These are phyloP conservation scores for Nemophila menziesii DNA, from an alignment of 257 asterid species.

Conservation along the genomic window DNA sequence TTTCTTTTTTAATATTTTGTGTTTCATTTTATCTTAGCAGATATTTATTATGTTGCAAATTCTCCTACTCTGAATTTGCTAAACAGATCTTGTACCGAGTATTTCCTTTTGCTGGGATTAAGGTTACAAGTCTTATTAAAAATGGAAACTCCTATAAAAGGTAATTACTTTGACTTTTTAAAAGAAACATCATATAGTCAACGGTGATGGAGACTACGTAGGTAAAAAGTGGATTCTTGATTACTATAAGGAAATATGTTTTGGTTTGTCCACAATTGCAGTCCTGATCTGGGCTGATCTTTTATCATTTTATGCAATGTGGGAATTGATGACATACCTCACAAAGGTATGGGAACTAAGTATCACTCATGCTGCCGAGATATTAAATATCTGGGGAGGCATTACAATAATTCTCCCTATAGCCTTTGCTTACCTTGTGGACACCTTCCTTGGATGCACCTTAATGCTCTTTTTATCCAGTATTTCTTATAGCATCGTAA, in stretches of 20 bases:
- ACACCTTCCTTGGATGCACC: slow-evolving; percentile 19
- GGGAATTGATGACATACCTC: slow-evolving; percentile 48
- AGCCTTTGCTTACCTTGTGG: slow-evolving; percentile 25
- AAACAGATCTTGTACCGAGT: too few relatives aligned
- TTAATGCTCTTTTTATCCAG: slow-evolving; percentile 44
- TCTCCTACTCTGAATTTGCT: too few relatives aligned
- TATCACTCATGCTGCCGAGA: slow-evolving; percentile 42
- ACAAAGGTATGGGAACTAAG: slow-evolving; percentile 57
- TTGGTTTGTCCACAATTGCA: slow-evolving; percentile 4
- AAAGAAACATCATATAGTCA: too few relatives aligned
- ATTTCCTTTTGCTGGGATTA: not conserved
- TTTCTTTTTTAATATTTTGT: too few relatives aligned
- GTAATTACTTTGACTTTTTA: too few relatives aligned
- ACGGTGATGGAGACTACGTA: too few relatives aligned
- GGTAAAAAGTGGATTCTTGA: not conserved
- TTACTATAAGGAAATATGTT: too few relatives aligned
- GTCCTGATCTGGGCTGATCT: slow-evolving; percentile 20
- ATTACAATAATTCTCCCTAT: slow-evolving; percentile 26
- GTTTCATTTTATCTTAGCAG: too few relatives aligned
- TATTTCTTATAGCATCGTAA: slow-evolving; percentile 30
- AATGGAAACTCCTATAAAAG: too few relatives aligned
- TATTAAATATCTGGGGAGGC: slow-evolving; percentile 38
- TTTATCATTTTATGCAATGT: slow-evolving; percentile 26
- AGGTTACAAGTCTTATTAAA: not conserved
- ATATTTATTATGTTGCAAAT: too few relatives aligned